Evolutionary conservation across 495 filamentous ascomycete species (phyloP).

Genomic region (Aspergillus diversus): DNA sequence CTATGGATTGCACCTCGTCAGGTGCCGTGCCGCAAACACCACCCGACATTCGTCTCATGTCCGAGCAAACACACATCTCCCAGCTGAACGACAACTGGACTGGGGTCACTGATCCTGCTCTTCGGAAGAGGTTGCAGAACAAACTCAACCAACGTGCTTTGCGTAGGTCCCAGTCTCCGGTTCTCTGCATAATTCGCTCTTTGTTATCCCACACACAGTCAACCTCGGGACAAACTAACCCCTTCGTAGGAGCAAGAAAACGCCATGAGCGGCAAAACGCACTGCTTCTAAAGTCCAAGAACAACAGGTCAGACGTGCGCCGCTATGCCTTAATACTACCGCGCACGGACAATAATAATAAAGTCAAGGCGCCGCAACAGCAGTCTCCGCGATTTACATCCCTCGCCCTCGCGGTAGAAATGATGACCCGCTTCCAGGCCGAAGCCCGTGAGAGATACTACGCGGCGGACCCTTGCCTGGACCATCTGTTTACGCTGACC

Average conservation of each 20-base stretch:
- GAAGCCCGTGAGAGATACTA: constrained; percentile 17
- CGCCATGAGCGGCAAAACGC: constrained; percentile 4
- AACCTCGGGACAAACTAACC: background rate
- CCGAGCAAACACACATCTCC: constrained; percentile 6
- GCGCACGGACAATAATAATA: background rate
- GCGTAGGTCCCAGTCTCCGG: constrained; percentile 11
- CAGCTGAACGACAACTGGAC: constrained; percentile 24
- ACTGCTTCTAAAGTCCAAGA: constrained; percentile 7
- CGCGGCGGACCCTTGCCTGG: constrained; percentile 15
- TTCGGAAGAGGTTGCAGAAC: constrained; percentile 20
- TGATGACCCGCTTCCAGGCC: constrained; percentile 17
- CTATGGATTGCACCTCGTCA: background rate
- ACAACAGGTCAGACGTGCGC: background rate
- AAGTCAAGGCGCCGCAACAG: constrained; percentile 4
- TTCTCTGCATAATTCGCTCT: background rate
- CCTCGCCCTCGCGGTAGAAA: background rate
- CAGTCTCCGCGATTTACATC: background rate
- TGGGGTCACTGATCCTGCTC: constrained; percentile 18
- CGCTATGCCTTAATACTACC: constrained; percentile 9
- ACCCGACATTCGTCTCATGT: background rate
- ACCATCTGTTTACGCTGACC: constrained; percentile 18
- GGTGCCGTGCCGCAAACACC: background rate
- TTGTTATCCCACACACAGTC: background rate
- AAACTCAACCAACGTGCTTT: constrained; percentile 22
- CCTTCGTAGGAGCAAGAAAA: constrained; percentile 14